phyloP scores from a whole-genome alignment of 805 yeast genomes.

The Kuraishia molischiana region DNA sequence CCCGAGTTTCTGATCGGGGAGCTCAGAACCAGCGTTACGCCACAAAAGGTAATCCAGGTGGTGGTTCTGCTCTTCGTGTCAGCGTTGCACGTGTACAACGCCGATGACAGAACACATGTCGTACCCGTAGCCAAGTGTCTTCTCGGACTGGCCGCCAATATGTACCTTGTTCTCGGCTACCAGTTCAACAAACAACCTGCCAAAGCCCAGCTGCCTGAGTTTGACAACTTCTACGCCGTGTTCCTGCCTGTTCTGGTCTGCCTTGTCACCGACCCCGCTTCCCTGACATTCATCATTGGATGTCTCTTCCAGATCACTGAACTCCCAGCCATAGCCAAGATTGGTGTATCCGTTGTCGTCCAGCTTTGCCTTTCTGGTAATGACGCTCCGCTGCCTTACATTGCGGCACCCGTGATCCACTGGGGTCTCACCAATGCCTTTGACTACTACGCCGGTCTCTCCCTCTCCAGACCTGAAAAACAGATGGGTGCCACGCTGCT shows the following conservation, averaged over 20 bases:
- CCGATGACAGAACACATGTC: neutral
- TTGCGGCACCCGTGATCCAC: constrained; percentile 16
- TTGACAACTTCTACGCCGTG: constrained; percentile 18
- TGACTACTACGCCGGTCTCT: constrained; percentile 10
- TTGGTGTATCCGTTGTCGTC: constrained; percentile 15
- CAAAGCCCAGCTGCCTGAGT: constrained; percentile 18
- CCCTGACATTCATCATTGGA: constrained; percentile 12
- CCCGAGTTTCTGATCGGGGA: neutral
- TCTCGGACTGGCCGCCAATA: neutral
- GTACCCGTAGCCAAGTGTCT: neutral
- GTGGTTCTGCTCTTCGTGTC: constrained; percentile 11
- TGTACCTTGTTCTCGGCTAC: neutral
- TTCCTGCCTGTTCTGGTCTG: constrained; percentile 16
- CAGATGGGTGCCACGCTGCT: constrained; percentile 21
- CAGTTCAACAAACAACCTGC: neutral
- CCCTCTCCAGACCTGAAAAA: constrained; percentile 23
- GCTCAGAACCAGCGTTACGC: neutral
- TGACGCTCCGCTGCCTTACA: constrained; percentile 1
- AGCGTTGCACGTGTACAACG: neutral
- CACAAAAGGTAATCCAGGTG: constrained; percentile 13
- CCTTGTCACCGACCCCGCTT: constrained; percentile 10
- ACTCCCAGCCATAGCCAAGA: constrained; percentile 13
- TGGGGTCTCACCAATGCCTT: constrained; percentile 10
- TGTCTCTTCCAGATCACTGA: constrained; percentile 17
- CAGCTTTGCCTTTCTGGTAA: constrained; percentile 11